Base-by-base conservation (phyloP, 2,329 filamentous ascomycete species). In the Tolypocladium guangdongense region DNA sequence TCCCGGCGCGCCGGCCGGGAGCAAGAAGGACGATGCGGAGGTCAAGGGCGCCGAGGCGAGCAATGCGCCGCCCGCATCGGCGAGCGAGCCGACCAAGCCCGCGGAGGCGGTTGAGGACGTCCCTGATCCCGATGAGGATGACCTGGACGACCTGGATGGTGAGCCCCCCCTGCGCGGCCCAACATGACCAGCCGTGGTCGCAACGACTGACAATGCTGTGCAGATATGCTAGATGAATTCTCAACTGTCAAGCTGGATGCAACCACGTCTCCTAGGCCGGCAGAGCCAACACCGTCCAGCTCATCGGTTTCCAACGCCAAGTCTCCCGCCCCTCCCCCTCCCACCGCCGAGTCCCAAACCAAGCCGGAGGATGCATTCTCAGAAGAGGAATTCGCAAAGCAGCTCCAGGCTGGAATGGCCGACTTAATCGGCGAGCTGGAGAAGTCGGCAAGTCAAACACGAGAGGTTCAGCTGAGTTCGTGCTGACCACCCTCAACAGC, bases 181-280 rank as follows among this genome's bases (percentile, higher is more conserved):
- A 18, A n/a, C 41, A 7, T 11, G 3, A 30, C 24, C 41, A 12
- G 8, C 3, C 35, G 11, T 41, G 16, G 27, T 11, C 36, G 14
- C 14, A 12, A 16, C 20, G 35, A 14, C 57, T 64, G 30, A 60
- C 46, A 7, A 3, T 11, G 32, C 7, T 47, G n/a, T 27, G 18
- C 45, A 92, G 92, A 97, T 62, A 87, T 97, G 70, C 84, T 99
- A 30, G 90, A 96, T 66, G 88, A 96, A 59, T 99, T 99, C 71
- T 84, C 86, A 43, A 72, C 86, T 32, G 76, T 78, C 51, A 83
- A 84, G 59, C 62, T 84, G 16, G 64, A 67, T 37, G 51, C 62
- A 16, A 51, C 56, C 53, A 61, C 52, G 53, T 53, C 55, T 41
- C 49, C 52, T 32, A 64, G 61, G 49, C 46, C 66, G 27, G 58